These are phyloP conservation scores for Litsea cubeba DNA, from an alignment of 164 flowering plant genomes.

Conservation along the genomic window DNA sequence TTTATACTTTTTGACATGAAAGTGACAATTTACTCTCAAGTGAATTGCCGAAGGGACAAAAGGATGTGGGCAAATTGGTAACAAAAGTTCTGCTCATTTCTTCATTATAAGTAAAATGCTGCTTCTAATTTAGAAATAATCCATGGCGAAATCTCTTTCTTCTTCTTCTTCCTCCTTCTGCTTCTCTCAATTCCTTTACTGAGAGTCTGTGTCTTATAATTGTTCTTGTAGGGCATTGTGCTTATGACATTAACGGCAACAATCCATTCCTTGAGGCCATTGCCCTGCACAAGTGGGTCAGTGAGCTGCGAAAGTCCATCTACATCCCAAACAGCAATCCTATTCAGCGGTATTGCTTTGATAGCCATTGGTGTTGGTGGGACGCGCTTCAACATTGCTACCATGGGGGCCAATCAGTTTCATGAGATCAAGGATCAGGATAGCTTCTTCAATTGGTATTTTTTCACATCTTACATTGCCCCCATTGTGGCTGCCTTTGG, in stretches of 20 bases:
- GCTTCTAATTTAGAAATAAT: too few species aligned
- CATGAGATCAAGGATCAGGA: slow-evolving; percentile 24
- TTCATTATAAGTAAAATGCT: neutral
- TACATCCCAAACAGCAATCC: slow-evolving; percentile 21
- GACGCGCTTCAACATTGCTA: slow-evolving; percentile 31
- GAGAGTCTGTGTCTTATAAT: too few species aligned
- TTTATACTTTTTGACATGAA: too few species aligned
- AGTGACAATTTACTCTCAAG: too few species aligned
- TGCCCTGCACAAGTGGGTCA: slow-evolving; percentile 16
- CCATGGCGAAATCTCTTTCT: too few species aligned
- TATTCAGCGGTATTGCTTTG: slow-evolving; percentile 23
- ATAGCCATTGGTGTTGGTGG: slow-evolving; percentile 34
- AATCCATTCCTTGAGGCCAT: slow-evolving; percentile 37
- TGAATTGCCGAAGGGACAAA: too few species aligned
- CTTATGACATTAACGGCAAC: slow-evolving; percentile 37
- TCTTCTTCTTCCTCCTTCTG: too few species aligned
- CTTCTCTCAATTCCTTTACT: too few species aligned
- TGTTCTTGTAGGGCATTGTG: slow-evolving; percentile 32
- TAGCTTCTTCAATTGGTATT: slow-evolving; percentile 53
- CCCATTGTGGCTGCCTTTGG: slow-evolving; percentile 15
- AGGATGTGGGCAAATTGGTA: too few species aligned
- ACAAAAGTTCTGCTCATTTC: too few species aligned
- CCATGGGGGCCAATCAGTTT: slow-evolving; percentile 49
- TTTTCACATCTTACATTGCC: slow-evolving; percentile 21
- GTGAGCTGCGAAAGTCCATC: slow-evolving; percentile 11